Conservation (phyloP, 2,329 filamentous ascomycete species). For the Tolypocladium album region DNA sequence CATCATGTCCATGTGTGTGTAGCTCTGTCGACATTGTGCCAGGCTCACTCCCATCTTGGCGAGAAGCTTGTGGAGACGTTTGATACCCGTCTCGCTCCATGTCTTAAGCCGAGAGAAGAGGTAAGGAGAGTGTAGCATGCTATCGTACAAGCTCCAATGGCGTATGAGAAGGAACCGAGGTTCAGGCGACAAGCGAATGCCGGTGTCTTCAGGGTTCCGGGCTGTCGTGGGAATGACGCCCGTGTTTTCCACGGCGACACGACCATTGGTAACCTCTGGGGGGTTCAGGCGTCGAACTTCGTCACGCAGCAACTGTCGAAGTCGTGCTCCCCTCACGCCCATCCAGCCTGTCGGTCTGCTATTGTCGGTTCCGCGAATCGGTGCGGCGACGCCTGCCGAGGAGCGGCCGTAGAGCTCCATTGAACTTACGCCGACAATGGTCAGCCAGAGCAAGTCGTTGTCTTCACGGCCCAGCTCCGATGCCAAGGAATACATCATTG, state of each 20-base stretch:
- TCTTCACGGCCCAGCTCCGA: slow-evolving; percentile 94
- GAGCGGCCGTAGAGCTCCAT: slow-evolving; percentile 85
- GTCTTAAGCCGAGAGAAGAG: slow-evolving; percentile 85
- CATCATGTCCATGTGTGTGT: slow-evolving; percentile 98
- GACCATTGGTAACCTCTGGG: slow-evolving; percentile 53
- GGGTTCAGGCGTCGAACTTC: slow-evolving; percentile 92
- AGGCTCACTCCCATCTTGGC: slow-evolving; percentile 97
- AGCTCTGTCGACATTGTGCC: slow-evolving; percentile 87
- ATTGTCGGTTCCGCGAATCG: slow-evolving; percentile 42
- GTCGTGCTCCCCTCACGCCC: slow-evolving; percentile 69
- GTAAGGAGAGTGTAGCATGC: slow-evolving; percentile 95
- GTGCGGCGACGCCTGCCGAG: slow-evolving; percentile 63
- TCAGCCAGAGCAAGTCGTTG: slow-evolving; percentile 90
- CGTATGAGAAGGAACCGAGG: slow-evolving; percentile 85
- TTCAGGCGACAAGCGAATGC: slow-evolving; percentile 86
- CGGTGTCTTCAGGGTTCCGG: slow-evolving; percentile 78
- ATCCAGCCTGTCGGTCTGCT: slow-evolving; percentile 62
- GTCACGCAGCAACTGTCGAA: slow-evolving; percentile 78
- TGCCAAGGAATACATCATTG: slow-evolving; percentile 86
- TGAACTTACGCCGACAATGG: slow-evolving; percentile 90
- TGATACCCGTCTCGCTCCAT: slow-evolving; percentile 83
- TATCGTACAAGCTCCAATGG: slow-evolving; percentile 97
- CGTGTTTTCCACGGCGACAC: slow-evolving; percentile 52
- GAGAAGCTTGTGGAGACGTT: slow-evolving; percentile 83
- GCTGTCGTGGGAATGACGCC: slow-evolving; percentile 87